Percentiles rank a stretch among this genome's conserved stretches.
These are phyloP conservation scores for Penicillium decumbens DNA, from an alignment of 2,329 filamentous ascomycete genomes.

Conservation along the genomic window DNA sequence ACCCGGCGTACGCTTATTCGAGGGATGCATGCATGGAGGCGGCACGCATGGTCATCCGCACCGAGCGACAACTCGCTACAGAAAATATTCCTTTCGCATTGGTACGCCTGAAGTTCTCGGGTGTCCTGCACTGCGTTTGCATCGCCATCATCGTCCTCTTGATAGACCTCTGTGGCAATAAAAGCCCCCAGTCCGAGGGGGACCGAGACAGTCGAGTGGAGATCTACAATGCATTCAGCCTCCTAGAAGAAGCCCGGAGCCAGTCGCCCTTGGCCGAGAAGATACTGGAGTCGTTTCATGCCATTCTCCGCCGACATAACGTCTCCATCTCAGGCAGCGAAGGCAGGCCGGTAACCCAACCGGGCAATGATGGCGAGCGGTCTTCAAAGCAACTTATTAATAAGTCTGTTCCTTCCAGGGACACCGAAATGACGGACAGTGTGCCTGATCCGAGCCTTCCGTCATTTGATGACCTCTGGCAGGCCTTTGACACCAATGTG, in stretches of 20 bases:
- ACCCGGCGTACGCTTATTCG: constrained; percentile 31
- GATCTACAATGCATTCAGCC: constrained; percentile 29
- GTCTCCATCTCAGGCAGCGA: constrained; percentile 3
- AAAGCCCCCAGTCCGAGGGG: constrained; percentile 20
- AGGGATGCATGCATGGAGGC: constrained; percentile 34
- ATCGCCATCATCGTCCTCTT: constrained; percentile 39
- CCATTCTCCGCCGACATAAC: constrained; percentile 24
- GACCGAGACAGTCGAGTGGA: constrained; percentile 28
- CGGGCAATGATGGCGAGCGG: background rate
- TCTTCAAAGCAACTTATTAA: background rate
- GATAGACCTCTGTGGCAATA: constrained; percentile 37
- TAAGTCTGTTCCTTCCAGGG: background rate
- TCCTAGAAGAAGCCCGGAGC: constrained; percentile 32
- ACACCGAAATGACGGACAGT: background rate
- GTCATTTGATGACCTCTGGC: constrained; percentile 18
- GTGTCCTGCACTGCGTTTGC: constrained; percentile 33
- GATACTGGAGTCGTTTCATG: constrained; percentile 32
- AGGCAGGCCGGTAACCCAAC: background rate
- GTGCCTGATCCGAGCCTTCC: constrained; percentile 9
- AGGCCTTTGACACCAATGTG: constrained; percentile 19
- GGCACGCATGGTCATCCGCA: constrained; percentile 32
- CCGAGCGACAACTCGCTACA: constrained; percentile 19
- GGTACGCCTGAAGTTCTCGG: constrained; percentile 26
- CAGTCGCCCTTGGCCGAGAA: constrained; percentile 28
- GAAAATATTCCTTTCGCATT: constrained; percentile 20